Evolutionary conservation across 2,329 filamentous ascomycete genomes (phyloP).

Genomic region (Cordyceps pruinosa): DNA sequence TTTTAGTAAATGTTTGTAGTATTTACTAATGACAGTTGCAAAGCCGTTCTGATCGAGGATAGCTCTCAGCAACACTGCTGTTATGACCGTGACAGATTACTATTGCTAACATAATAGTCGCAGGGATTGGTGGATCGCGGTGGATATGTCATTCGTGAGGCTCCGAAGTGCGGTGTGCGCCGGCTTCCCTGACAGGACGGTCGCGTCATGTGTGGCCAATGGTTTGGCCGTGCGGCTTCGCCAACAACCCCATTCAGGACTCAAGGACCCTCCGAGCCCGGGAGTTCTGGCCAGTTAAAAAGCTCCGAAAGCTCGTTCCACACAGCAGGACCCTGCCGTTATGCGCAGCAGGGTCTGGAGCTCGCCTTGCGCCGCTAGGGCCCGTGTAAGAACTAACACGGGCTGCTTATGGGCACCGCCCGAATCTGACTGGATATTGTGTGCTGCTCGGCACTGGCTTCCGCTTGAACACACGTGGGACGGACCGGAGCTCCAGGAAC

Average conservation of each 20-base stretch:
- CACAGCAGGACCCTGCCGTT: neutral
- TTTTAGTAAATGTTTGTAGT: neutral
- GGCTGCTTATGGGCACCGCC: constrained; percentile 4
- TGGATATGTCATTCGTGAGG: neutral
- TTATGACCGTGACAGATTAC: neutral
- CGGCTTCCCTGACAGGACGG: neutral
- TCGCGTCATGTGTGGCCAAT: constrained; percentile 4
- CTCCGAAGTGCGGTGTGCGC: constrained; percentile 7
- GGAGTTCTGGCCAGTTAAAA: neutral
- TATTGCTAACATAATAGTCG: constrained; percentile 1
- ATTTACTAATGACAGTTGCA: neutral
- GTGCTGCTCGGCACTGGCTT: neutral
- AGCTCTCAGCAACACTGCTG: neutral
- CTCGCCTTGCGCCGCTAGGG: constrained; percentile 1
- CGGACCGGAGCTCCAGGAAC: neutral
- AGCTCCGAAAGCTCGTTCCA: neutral
- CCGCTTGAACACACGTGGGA: neutral
- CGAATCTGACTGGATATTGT: constrained; percentile 4
- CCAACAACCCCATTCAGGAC: neutral
- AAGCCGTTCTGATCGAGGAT: neutral
- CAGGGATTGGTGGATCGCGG: constrained; percentile 3
- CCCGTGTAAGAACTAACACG: constrained; percentile 6
- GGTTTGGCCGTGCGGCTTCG: neutral
- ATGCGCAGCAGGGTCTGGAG: neutral
- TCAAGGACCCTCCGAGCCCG: neutral